Conservation (phyloP, 1,284 basidiomycete genomes). For the Athelia sp. region DNA sequence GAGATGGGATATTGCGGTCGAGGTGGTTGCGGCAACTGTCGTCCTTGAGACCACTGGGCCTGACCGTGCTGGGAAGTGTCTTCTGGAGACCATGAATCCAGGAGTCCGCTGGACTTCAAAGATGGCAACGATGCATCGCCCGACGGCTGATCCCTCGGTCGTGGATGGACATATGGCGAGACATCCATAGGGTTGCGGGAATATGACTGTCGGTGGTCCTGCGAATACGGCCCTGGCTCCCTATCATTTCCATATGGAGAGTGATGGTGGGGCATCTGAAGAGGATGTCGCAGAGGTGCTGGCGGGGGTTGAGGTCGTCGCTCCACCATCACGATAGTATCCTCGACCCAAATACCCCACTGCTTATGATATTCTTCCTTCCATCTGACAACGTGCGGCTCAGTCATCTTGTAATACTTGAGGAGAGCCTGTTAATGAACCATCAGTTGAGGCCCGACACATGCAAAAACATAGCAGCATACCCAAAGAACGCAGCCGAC, state of each 20-base stretch:
- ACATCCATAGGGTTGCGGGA: conserved; percentile 22
- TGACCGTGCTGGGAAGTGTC: background rate
- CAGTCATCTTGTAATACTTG: conserved; percentile 56
- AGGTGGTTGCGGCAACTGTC: too few species aligned
- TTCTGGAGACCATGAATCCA: conserved; percentile 40
- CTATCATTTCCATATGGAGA: too few species aligned
- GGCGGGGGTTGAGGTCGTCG: conserved; percentile 9
- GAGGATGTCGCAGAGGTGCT: background rate
- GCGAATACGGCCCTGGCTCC: conserved; percentile 16
- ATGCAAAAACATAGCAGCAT: conserved; percentile 17
- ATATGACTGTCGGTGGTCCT: conserved; percentile 16
- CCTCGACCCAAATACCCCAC: conserved; percentile 54
- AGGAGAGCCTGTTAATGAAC: conserved; percentile 47
- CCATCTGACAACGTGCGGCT: conserved; percentile 48
- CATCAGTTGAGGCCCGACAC: conserved; percentile 5
- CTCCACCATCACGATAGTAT: conserved; percentile 16
- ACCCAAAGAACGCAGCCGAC: conserved; percentile 66
- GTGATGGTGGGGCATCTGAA: background rate
- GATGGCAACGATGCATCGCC: conserved; percentile 53
- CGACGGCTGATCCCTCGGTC: conserved; percentile 8
- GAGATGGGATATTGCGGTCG: background rate
- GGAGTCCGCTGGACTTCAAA: conserved; percentile 64
- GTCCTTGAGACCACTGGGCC: too few species aligned
- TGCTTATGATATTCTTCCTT: conserved; percentile 55
- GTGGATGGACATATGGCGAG: conserved; percentile 17